phyloP scores from a whole-genome alignment of 2,329 filamentous ascomycete genomes.

The Aspergillus jensenii region DNA sequence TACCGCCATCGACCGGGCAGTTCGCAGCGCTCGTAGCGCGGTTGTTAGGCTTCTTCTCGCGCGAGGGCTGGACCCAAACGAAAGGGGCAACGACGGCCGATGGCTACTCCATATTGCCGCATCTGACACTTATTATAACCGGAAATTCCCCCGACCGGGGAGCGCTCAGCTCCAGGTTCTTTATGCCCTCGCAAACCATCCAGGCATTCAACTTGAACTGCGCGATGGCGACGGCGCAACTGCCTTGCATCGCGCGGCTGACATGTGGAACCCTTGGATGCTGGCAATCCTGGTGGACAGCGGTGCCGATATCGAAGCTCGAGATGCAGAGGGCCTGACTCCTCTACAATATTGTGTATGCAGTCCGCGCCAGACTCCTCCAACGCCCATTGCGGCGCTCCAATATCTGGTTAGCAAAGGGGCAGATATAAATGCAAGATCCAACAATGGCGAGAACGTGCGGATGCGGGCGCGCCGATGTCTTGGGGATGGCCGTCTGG shows the following conservation, averaged over 20 bases:
- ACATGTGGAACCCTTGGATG: background rate
- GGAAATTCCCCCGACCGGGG: no score
- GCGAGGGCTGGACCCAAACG: background rate
- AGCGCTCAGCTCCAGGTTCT: background rate
- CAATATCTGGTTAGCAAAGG: background rate
- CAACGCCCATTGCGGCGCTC: background rate
- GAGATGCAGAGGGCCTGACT: background rate
- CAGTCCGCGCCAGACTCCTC: background rate
- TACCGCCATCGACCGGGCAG: background rate
- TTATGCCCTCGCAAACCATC: background rate
- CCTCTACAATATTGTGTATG: background rate
- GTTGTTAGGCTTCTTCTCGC: background rate
- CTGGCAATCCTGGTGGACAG: background rate
- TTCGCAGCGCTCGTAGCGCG: background rate
- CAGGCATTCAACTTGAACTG: background rate
- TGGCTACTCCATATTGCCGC: background rate
- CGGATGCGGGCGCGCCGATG: background rate
- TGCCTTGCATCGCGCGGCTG: background rate
- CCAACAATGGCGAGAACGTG: background rate
- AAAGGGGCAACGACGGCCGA: background rate
- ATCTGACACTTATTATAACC: background rate
- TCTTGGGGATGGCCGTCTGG: fast-evolving
- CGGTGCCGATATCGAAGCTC: background rate
- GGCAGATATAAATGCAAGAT: background rate
- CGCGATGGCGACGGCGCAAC: background rate